A percentile compares a stretch with the other conserved stretches of the same genome.
Evolutionary conservation across 345 rosid genomes (phyloP).

Genomic region (Cochlearia excelsa): DNA sequence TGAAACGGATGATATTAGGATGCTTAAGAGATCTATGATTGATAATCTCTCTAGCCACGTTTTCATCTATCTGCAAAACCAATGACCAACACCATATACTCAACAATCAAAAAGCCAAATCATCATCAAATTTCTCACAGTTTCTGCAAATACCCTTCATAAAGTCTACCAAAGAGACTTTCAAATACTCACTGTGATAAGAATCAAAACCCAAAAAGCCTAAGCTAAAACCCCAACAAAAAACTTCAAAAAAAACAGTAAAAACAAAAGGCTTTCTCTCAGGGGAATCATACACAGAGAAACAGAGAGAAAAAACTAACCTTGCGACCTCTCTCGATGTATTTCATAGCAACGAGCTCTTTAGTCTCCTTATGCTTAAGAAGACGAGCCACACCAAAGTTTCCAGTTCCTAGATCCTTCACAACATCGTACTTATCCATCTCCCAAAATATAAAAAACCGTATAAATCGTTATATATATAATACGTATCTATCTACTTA

Average conservation of each 20-base stretch:
- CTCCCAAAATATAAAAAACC: too few relatives aligned
- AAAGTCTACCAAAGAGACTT: background rate
- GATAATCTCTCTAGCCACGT: constrained; percentile 84
- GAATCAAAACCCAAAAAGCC: too few relatives aligned
- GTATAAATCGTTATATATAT: too few relatives aligned
- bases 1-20: constrained; percentile 84
- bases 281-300: too few relatives aligned
- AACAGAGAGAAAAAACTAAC: too few relatives aligned
- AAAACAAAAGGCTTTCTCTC: too few relatives aligned
- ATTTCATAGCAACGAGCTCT: constrained; percentile 92
- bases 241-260: too few relatives aligned
- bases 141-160: background rate
- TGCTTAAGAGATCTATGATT: constrained; percentile 85
- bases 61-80: constrained; percentile 73
- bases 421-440: constrained; percentile 80
- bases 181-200: background rate
- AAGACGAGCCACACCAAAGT: constrained; percentile 88
- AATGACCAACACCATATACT: constrained; percentile 6
- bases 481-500: too few relatives aligned
- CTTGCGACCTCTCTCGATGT: constrained; percentile 86
- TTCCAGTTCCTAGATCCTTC: constrained; percentile 84
- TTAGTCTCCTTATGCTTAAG: constrained; percentile 70
- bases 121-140: background rate
- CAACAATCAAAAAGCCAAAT: too few relatives aligned
- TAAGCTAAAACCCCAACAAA: too few relatives aligned